Percentiles rank a stretch among this genome's conserved stretches.
phyloP scores from a whole-genome alignment of 768 basidiomycete genomes.

The Suillus occidentalis region DNA sequence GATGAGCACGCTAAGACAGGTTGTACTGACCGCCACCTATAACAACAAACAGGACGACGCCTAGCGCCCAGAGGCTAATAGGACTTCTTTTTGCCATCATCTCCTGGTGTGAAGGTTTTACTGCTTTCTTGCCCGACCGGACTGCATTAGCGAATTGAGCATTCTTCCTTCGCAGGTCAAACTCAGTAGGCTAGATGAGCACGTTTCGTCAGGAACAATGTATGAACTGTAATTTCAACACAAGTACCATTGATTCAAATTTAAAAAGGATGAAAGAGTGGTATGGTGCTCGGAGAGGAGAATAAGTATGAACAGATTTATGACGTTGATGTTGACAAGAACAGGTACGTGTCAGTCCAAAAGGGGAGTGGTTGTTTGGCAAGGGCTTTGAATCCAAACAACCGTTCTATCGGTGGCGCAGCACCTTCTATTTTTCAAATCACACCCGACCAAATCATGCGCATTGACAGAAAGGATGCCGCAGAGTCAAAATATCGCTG shows the following conservation, averaged over 20 bases:
- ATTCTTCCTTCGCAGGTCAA: conserved; percentile 80
- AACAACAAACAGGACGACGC: conserved; percentile 73
- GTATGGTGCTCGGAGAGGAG: conserved; percentile 17
- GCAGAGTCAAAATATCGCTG: no score
- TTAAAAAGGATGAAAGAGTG: conserved; percentile 27
- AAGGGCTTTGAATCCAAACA: conserved; percentile 31
- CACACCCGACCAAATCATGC: no score
- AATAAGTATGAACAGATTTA: conserved; percentile 2
- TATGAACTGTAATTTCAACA: conserved; percentile 3
- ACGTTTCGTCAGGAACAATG: neutral
- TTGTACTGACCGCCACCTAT: conserved; percentile 69
- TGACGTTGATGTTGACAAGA: conserved; percentile 6
- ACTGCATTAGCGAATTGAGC: conserved; percentile 76
- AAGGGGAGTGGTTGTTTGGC: conserved; percentile 24
- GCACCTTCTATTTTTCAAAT: no score
- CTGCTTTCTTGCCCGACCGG: conserved; percentile 73
- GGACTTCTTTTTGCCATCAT: conserved; percentile 71
- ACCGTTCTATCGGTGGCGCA: no score
- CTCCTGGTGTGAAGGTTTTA: conserved; percentile 71
- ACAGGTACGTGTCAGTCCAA: conserved; percentile 17
- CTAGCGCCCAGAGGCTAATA: conserved; percentile 72
- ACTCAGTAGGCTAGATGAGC: conserved; percentile 65
- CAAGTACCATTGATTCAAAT: conserved; percentile 30
- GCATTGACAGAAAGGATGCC: no score
- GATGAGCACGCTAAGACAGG: neutral